Evolutionary conservation across 176 grass and related monocot genomes (phyloP).

Genomic region (Phoenix roebelenii): DNA sequence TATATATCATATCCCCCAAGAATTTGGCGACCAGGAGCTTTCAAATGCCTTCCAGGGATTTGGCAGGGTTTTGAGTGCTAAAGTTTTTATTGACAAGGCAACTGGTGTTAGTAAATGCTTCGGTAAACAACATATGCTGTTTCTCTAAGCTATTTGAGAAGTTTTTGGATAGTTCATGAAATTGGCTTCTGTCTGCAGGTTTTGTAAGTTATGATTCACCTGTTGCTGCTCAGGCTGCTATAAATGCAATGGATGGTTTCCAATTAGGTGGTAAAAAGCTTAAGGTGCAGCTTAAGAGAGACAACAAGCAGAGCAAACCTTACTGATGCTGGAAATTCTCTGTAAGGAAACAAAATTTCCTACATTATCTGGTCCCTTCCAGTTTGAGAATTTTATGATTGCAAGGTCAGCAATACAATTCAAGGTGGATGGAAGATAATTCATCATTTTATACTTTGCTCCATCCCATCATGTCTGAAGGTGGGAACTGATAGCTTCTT

Average conservation of each 20-base stretch:
- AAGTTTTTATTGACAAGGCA: slow-evolving; percentile 97
- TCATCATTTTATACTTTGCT: slow-evolving; percentile 38
- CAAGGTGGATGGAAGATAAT: slow-evolving; percentile 36
- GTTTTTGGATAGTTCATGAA: too few relatives aligned
- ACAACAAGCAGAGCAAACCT: slow-evolving; percentile 86
- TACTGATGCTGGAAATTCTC: slow-evolving; percentile 30
- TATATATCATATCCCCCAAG: slow-evolving; percentile 85
- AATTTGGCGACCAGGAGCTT: slow-evolving; percentile 77
- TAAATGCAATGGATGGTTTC: slow-evolving; percentile 66
- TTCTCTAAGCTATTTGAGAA: not conserved
- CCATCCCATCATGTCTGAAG: slow-evolving; percentile 8
- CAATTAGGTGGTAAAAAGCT: slow-evolving; percentile 87
- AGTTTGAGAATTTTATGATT: not conserved
- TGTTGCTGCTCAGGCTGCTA: slow-evolving; percentile 62
- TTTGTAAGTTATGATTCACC: slow-evolving; percentile 95
- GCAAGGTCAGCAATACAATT: slow-evolving; percentile 26
- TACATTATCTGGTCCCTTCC: not conserved
- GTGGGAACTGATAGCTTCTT: slow-evolving; percentile 31
- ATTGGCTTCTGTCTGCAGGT: slow-evolving; percentile 27
- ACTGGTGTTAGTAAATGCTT: slow-evolving; percentile 97
- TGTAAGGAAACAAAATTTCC: slow-evolving; percentile 12
- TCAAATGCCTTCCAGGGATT: slow-evolving; percentile 79
- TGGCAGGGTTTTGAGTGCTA: slow-evolving; percentile 85
- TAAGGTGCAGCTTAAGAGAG: slow-evolving; percentile 99
- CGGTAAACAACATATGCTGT: slow-evolving; percentile 34